Conservation (phyloP, 805 yeast genomes). For the Debaryomyces castellii region DNA sequence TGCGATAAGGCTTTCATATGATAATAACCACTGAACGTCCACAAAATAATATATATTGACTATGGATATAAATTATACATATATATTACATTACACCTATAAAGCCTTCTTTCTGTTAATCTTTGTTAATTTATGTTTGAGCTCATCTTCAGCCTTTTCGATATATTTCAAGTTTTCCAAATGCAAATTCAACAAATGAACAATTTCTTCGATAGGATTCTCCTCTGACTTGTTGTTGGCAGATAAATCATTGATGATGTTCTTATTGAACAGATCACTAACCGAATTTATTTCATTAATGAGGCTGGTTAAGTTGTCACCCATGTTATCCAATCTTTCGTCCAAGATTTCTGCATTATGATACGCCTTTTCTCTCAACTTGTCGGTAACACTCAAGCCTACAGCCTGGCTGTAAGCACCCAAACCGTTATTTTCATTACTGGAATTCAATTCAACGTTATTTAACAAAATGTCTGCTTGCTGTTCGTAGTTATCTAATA, state of each 20-base stretch:
- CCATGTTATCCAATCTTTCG: slow-evolving; percentile 75
- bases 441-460: slow-evolving; percentile 32
- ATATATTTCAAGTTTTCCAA: slow-evolving; percentile 86
- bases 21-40: not conserved
- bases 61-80: slow-evolving; percentile 2
- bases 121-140: slow-evolving; percentile 64
- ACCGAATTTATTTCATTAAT: slow-evolving; percentile 82
- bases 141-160: slow-evolving; percentile 65
- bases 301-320: slow-evolving; percentile 70
- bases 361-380: slow-evolving; percentile 87
- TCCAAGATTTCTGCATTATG: slow-evolving; percentile 82
- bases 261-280: slow-evolving; percentile 73
- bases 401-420: slow-evolving; percentile 7
- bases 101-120: slow-evolving; percentile 17
- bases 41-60: not conserved
- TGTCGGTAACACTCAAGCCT: slow-evolving; percentile 60
- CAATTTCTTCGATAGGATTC: slow-evolving; percentile 62
- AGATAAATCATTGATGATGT: slow-evolving; percentile 39
- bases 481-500: slow-evolving; percentile 79
- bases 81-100: not conserved
- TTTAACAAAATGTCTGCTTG: slow-evolving; percentile 57
- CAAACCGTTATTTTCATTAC: slow-evolving; percentile 6
- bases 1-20: not conserved
- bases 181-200: slow-evolving; percentile 82
- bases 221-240: slow-evolving; percentile 20